Evolutionary conservation across 305 asterid species (phyloP), one percentile per base, ranked within the genome.

Genomic region (Andrographis paniculata): DNA sequence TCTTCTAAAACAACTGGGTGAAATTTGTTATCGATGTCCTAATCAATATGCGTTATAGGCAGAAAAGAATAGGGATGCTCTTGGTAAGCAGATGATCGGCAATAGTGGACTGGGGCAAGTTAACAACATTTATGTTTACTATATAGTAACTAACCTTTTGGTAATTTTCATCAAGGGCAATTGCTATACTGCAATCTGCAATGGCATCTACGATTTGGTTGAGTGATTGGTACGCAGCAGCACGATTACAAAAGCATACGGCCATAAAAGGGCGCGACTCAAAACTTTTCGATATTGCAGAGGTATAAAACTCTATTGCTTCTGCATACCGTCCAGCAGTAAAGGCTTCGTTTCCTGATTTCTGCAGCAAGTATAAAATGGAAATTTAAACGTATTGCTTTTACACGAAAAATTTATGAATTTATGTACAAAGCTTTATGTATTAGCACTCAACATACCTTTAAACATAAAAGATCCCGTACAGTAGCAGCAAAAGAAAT

Each of bases 201-300:
- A 92, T 81, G 73, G 95, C 95, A 69, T 92, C 99, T 44, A 68
- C 58, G 62, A 79, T 70, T 67, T 84, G 93, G 66, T 76, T 76
- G 42, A 81, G 53, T 39, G 96, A 76, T 71, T 84, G 99, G 71
- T 80, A 68, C 42, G 96, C 93, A 65, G 99, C 99, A 24, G 99
- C 99, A 58, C 96, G 95, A 56, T 87, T 92, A 74, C 99, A 77
- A 74, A 87, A 87, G 76, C 96, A 87, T 59, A 92, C 63, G 51
- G 99, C 95, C 70, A 82, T 74, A 63, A 87, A 92, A 62, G 85
- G 79, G 36, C 89, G 89, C 9, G 95, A 84, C 22, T 81, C 95
- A 38, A 66, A 65, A 72, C 94, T 69, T 69, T 74, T 73, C 10
- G 91, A 73, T 62, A 87, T 84, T 59, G 96, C 96, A 23, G 73